phyloP scores from a whole-genome alignment of 208 protist species.

The Porcisia hertigi region DNA sequence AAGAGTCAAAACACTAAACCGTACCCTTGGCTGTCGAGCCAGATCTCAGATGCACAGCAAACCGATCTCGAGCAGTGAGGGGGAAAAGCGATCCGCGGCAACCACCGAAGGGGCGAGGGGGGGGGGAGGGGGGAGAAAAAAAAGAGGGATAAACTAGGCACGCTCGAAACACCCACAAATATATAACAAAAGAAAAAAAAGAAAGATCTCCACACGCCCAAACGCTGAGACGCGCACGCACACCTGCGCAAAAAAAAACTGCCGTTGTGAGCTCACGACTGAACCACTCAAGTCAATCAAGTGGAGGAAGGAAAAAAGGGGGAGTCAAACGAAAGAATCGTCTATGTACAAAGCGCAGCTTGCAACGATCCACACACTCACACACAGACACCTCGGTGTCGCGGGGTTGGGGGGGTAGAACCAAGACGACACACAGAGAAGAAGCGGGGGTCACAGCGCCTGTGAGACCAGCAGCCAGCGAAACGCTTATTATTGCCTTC shows the following conservation, averaged over 20 bases:
- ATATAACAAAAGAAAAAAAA: neutral
- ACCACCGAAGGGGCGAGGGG: neutral
- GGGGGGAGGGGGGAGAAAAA: neutral
- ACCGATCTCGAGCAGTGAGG: neutral
- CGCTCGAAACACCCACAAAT: neutral
- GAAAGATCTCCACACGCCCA: neutral
- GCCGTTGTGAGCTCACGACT: neutral
- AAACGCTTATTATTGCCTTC: neutral
- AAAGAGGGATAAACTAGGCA: neutral
- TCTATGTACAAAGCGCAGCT: slow-evolving; percentile 8
- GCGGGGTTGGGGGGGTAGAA: neutral
- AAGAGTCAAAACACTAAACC: neutral
- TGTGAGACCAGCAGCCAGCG: neutral
- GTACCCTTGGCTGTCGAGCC: no score
- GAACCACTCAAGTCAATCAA: neutral
- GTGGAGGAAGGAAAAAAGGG: neutral
- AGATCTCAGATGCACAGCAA: neutral
- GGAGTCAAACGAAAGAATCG: neutral
- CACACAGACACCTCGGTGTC: neutral
- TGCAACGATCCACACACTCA: neutral
- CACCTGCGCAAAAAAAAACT: neutral
- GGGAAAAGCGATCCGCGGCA: neutral
- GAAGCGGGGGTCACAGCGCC: neutral
- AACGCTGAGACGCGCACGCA: neutral
- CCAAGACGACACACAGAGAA: neutral